Percentiles rank a stretch among this genome's conserved stretches.
These are phyloP conservation scores for Penicillium cataractarum DNA, from an alignment of 495 filamentous ascomycete genomes.

Conservation along the genomic window DNA sequence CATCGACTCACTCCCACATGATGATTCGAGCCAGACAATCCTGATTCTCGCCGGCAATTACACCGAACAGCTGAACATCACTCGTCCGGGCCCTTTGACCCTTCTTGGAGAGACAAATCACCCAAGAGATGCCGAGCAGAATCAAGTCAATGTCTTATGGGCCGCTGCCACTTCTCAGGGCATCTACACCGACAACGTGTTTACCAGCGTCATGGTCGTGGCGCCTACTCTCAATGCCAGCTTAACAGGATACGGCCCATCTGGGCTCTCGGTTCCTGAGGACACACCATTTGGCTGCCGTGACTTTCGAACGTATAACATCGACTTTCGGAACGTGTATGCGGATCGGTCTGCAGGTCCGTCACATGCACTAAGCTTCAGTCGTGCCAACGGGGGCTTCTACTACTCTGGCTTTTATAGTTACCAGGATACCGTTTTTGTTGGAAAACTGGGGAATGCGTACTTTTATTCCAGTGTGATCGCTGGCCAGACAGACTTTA, in stretches of 20 bases:
- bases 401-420: slow-evolving; percentile 60
- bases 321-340: slow-evolving; percentile 61
- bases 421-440: slow-evolving; percentile 65
- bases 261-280: slow-evolving; percentile 56
- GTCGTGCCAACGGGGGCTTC: slow-evolving; percentile 60
- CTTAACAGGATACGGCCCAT: slow-evolving; percentile 58
- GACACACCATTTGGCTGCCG: slow-evolving; percentile 59
- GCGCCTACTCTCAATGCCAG: slow-evolving; percentile 59
- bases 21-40: slow-evolving; percentile 52
- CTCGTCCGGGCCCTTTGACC: slow-evolving; percentile 58
- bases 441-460: slow-evolving; percentile 62
- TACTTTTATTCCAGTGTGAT: slow-evolving; percentile 58
- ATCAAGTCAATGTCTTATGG: slow-evolving; percentile 54
- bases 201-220: slow-evolving; percentile 56
- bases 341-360: slow-evolving; percentile 54
- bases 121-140: slow-evolving; percentile 40
- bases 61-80: slow-evolving; percentile 62
- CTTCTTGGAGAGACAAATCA: slow-evolving; percentile 54
- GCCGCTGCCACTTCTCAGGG: slow-evolving; percentile 43
- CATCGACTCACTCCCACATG: slow-evolving; percentile 55
- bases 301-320: slow-evolving; percentile 62
- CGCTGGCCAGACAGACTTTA: slow-evolving; percentile 63
- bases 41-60: slow-evolving; percentile 59
- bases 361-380: slow-evolving; percentile 55
- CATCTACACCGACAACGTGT: slow-evolving; percentile 58